Percentiles rank a stretch among this genome's conserved stretches.
These are phyloP conservation scores for Scedosporium boydii DNA, from an alignment of 2,329 filamentous ascomycete genomes.

Conservation along the genomic window DNA sequence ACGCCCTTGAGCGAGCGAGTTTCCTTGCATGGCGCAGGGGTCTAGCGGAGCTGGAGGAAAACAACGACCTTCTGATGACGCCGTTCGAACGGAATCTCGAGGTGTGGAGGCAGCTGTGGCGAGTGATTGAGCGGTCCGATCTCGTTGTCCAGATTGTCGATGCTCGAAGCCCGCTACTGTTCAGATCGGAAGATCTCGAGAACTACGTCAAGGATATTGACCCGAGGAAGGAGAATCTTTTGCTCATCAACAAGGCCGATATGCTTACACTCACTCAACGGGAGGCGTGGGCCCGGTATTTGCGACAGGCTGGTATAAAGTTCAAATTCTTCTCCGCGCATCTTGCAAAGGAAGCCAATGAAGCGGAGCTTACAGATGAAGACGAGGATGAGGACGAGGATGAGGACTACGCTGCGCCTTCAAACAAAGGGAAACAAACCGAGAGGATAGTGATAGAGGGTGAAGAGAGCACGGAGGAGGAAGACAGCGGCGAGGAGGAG, in stretches of 20 bases:
- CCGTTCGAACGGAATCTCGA: conserved; percentile 96
- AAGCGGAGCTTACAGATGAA: conserved; percentile 33
- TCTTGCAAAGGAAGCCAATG: conserved; percentile 81
- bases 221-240: conserved; percentile 74
- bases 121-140: conserved; percentile 94
- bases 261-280: conserved; percentile 92
- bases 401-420: conserved; percentile 13
- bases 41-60: conserved; percentile 86
- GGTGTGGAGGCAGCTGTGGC: conserved; percentile 96
- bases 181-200: conserved; percentile 89
- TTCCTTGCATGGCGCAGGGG: conserved; percentile 84
- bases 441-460: conserved; percentile 20
- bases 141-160: conserved; percentile 97
- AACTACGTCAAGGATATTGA: conserved; percentile 91
- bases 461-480: conserved; percentile 25
- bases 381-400: conserved; percentile 19
- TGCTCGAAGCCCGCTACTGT: conserved; percentile 86
- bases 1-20: conserved; percentile 66
- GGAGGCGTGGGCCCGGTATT: conserved; percentile 75
- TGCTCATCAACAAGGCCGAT: conserved; percentile 97
- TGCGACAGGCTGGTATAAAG: conserved; percentile 69
- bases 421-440: conserved; percentile 11
- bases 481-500: conserved; percentile 21
- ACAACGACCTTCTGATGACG: conserved; percentile 90
- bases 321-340: conserved; percentile 96